Base-by-base conservation (phyloP, 2,329 filamentous ascomycete species). In the Fusarium falciforme region DNA sequence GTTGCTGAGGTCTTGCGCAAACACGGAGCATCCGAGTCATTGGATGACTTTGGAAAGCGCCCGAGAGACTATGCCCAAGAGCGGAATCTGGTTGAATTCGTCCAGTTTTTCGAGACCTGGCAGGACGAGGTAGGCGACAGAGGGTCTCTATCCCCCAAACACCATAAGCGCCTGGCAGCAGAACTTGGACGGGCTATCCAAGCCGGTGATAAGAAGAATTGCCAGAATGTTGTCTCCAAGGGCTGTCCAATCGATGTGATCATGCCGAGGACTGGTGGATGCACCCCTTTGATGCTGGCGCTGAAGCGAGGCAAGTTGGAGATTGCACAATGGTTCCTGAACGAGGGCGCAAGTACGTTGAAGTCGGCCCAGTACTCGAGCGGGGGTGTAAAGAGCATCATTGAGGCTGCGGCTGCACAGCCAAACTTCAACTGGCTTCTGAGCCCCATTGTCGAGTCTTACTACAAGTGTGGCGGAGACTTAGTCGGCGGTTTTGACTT, bases 301-400 rank as follows among this genome's bases (percentile, higher is more conserved):
- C 4, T 20, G n/a, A 20, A 2, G 38, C 38, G 1, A 4, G 6
- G 4, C n/a, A 20, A 4, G 5, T 3, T 2, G n/a, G n/a, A 42
- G 10, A 42, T 42, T 42, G n/a, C 38, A 42, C 2, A 20, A 12
- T 42, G n/a, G 38, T 12, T 42, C 10, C n/a, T 42, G 38, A 1
- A 42, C 10, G 6, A 12, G 17, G 2, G 6, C 3, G 38, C n/a
- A 3, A 42, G 38, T 12, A 6, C 38, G 5, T 42, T 42, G 38
- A 20, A 42, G n/a, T 42, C 38, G 38, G 40, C 2, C 20, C 20
- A 20, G 20, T 20, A 20, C 20, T 20, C 20, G 20, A 20, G 20
- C 20, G 20, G 20, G 20, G 20, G 20, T 20, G 20, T 20, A 20
- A 20, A 20, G 20, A 42, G 40, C 6, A 42, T 42, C n/a, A 22